Percentiles rank a stretch among this genome's conserved stretches.
These are phyloP conservation scores for Podila verticillata DNA, from an alignment of 192 early-diverging fungal genomes.

Conservation along the genomic window DNA sequence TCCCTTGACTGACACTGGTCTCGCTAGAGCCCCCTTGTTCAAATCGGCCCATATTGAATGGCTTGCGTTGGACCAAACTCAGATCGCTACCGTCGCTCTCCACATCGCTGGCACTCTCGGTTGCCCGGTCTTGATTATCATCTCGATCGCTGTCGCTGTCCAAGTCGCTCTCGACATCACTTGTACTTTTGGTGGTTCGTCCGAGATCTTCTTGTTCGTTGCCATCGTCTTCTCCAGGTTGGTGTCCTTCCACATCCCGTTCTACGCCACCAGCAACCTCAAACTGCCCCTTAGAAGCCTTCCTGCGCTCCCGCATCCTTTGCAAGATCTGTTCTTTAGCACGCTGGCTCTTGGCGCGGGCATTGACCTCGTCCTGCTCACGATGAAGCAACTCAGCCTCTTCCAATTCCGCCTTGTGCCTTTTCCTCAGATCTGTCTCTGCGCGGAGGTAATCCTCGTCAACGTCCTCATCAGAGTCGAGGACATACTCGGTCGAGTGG, in stretches of 20 bases:
- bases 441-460: constrained; percentile 54
- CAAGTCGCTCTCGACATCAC: constrained; percentile 11
- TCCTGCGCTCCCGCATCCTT: not conserved
- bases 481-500: constrained; percentile 53
- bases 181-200: constrained; percentile 2
- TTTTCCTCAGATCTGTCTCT: constrained; percentile 26
- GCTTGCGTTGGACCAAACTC: too few relatives aligned
- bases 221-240: constrained; percentile 2
- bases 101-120: not conserved
- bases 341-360: constrained; percentile 7
- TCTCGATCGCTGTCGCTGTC: not conserved
- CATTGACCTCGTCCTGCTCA: constrained; percentile 12
- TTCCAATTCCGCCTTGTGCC: not conserved
- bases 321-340: not conserved
- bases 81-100: not conserved
- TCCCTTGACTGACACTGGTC: constrained; percentile 1
- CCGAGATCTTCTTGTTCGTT: not conserved
- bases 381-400: constrained; percentile 26
- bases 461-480: constrained; percentile 58
- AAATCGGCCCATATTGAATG: not conserved
- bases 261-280: not conserved
- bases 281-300: not conserved
- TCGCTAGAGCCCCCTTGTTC: not conserved
- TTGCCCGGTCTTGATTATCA: not conserved
- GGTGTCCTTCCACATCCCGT: not conserved